Evolutionary conservation across 2,329 filamentous ascomycete genomes (phyloP).

Genomic region (Stenocarpella maydis): DNA sequence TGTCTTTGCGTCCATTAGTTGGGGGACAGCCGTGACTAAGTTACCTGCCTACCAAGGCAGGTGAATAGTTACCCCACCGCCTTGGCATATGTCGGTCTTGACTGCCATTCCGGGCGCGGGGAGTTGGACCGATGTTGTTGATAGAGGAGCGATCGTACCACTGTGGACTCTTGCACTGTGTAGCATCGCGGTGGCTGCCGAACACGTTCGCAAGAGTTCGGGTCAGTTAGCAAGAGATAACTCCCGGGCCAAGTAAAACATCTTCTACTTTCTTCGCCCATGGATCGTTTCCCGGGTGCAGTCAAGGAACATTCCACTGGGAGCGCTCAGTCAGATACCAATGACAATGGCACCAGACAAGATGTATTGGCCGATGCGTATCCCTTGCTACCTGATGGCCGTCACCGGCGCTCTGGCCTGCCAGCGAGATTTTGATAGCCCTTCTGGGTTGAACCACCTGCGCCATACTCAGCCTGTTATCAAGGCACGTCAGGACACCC

Average conservation of each 20-base stretch:
- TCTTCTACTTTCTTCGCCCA: not conserved
- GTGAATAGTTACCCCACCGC: too few relatives aligned
- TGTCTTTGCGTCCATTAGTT: too few relatives aligned
- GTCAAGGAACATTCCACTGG: not conserved
- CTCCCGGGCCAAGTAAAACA: too few relatives aligned
- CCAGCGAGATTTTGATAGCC: constrained; percentile 1
- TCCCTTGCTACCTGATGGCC: not conserved
- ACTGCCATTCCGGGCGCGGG: constrained; percentile 3
- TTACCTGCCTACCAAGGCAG: too few relatives aligned
- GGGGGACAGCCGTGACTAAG: too few relatives aligned
- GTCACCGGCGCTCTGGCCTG: not conserved
- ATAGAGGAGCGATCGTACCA: constrained; percentile 7
- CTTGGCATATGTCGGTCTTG: constrained; percentile 8
- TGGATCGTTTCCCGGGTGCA: not conserved
- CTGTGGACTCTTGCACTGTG: not conserved
- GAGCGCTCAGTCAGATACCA: not conserved
- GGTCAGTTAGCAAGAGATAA: not conserved
- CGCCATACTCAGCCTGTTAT: constrained; percentile 1
- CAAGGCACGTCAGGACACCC: not conserved
- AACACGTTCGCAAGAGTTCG: not conserved
- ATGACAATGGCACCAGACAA: not conserved
- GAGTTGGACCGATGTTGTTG: constrained; percentile 12
- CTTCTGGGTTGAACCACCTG: not conserved
- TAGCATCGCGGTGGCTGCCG: not conserved
- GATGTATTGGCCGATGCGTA: not conserved